phyloP scores from a whole-genome alignment of 306 rosid species.

The Quercus engelmannii region DNA sequence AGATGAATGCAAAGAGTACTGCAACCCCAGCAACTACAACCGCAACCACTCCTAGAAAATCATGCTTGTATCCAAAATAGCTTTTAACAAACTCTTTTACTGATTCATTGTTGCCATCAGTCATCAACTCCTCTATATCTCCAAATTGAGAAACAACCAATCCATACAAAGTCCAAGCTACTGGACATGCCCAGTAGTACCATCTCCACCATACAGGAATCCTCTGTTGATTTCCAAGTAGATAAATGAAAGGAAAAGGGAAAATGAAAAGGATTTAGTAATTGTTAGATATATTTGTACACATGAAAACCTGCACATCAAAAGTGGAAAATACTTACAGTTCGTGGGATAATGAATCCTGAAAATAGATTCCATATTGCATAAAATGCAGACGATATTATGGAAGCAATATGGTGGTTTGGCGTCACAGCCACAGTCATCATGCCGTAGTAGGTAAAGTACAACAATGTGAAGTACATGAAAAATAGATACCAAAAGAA shows the following conservation, averaged over 20 bases:
- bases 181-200: slow-evolving; percentile 69
- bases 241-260: background rate
- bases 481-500: slow-evolving; percentile 74
- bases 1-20: slow-evolving; percentile 30
- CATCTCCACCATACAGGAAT: slow-evolving; percentile 86
- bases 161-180: slow-evolving; percentile 72
- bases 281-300: background rate
- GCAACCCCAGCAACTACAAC: slow-evolving; percentile 18
- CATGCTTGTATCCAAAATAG: slow-evolving; percentile 34
- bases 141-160: slow-evolving; percentile 55
- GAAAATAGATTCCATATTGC: slow-evolving; percentile 78
- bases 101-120: slow-evolving; percentile 2
- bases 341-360: slow-evolving; percentile 60
- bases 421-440: slow-evolving; percentile 79
- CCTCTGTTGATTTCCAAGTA: slow-evolving; percentile 31
- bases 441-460: slow-evolving; percentile 86
- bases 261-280: background rate
- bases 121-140: slow-evolving; percentile 10
- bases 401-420: slow-evolving; percentile 60
- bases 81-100: slow-evolving; percentile 21
- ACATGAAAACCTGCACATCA: background rate
- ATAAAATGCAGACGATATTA: slow-evolving; percentile 62
- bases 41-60: slow-evolving; percentile 37
- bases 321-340: slow-evolving; percentile 41
- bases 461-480: slow-evolving; percentile 67